Conservation (phyloP, 73 alveolate species). For the Tetrahymena borealis region DNA sequence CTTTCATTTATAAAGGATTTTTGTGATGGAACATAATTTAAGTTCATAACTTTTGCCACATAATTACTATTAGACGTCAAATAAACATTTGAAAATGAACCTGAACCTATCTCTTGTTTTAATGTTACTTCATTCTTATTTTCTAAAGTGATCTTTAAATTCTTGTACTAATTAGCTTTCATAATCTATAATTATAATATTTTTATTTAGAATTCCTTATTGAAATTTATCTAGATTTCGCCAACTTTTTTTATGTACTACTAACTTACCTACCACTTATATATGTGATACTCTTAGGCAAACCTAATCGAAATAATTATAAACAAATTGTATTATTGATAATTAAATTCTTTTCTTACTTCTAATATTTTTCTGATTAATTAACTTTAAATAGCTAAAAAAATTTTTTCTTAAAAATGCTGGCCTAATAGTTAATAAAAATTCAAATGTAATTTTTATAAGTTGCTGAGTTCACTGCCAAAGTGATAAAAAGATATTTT, state of each 20-base stretch:
- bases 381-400: no score
- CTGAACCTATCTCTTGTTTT: neutral
- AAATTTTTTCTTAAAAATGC: no score
- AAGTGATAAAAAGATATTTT: no score
- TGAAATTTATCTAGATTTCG: neutral
- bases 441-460: no score
- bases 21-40: neutral
- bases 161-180: neutral
- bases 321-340: neutral
- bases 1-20: neutral
- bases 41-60: neutral
- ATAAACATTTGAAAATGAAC: neutral
- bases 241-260: neutral
- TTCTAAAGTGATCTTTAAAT: neutral
- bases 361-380: no score
- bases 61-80: neutral
- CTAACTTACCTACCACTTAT: neutral
- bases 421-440: no score
- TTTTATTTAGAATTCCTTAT: neutral
- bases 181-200: no score
- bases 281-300: neutral
- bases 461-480: no score
- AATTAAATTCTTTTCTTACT: no score
- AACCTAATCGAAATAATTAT: neutral
- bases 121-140: neutral